Conservation (phyloP, 1,139 yeast species). For the Nadsonia starkeyi-henricii region DNA sequence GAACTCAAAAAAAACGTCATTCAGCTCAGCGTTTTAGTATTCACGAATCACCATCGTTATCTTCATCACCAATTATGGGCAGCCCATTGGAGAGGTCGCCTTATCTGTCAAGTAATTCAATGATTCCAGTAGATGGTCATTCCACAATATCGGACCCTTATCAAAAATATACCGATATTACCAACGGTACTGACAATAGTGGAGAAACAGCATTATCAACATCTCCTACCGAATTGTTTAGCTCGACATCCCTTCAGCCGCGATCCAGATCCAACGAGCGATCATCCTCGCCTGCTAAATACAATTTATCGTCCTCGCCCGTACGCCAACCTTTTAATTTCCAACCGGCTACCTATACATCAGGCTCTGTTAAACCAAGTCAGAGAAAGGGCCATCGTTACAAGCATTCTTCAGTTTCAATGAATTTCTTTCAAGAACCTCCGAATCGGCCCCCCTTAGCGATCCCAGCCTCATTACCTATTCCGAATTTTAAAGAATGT, state of each 20-base stretch:
- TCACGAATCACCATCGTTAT: not conserved
- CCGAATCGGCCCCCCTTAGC: conserved; percentile 55
- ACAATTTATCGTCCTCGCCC: not conserved
- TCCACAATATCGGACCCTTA: no score
- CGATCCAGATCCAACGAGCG: no score
- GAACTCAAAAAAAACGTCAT: not conserved
- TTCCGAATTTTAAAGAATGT: conserved; percentile 60
- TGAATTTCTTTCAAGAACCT: conserved; percentile 92
- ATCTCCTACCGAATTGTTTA: not conserved
- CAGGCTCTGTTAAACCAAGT: conserved; percentile 15
- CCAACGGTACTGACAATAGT: not conserved
- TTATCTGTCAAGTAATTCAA: no score
- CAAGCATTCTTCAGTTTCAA: conserved; percentile 92
- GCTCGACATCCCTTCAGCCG: not conserved
- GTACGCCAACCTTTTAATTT: conserved; percentile 24
- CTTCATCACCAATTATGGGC: not conserved
- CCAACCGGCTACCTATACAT: conserved; percentile 18
- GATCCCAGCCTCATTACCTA: conserved; percentile 66
- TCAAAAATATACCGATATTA: not conserved
- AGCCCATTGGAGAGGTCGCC: not conserved
- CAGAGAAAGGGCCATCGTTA: conserved; percentile 91
- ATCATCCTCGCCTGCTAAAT: no score
- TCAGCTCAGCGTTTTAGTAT: not conserved
- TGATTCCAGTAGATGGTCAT: no score
- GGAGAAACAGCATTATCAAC: no score